Conservation (phyloP, 208 protist species). For the Acanthamoeba quina region DNA sequence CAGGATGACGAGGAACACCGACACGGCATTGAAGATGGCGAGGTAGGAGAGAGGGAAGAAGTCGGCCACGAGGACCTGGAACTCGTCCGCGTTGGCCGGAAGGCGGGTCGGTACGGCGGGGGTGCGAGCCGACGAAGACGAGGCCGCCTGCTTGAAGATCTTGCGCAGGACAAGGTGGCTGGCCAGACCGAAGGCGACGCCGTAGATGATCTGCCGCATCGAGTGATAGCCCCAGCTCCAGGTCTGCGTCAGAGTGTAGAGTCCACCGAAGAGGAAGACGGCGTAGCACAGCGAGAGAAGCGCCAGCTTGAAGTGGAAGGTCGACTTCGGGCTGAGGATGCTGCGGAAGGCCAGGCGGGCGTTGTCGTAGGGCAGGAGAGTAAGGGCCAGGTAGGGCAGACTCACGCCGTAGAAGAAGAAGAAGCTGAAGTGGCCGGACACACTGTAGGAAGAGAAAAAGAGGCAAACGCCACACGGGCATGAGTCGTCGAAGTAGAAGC, state of each 20-base stretch:
- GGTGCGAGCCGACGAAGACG: neutral
- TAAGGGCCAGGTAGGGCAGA: constrained; percentile 18
- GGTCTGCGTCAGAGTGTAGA: constrained; percentile 43
- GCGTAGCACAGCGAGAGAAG: constrained; percentile 37
- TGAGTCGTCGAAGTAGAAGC: no score
- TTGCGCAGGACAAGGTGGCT: constrained; percentile 23
- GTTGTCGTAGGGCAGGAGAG: neutral
- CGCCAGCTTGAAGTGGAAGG: constrained; percentile 52
- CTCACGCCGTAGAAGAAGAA: constrained; percentile 53
- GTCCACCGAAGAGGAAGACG: constrained; percentile 34
- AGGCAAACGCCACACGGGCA: no score
- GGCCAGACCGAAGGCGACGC: neutral
- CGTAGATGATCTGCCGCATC: constrained; percentile 36
- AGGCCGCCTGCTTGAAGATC: neutral
- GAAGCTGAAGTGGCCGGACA: constrained; percentile 60
- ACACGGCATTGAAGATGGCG: constrained; percentile 22
- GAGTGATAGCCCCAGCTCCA: constrained; percentile 65
- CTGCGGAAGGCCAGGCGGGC: neutral
- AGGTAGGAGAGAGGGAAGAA: constrained; percentile 30
- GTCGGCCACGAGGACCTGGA: neutral
- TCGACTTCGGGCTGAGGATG: constrained; percentile 9
- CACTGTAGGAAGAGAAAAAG: neutral
- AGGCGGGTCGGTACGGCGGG: neutral
- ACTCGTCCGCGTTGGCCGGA: neutral
- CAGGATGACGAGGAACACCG: neutral